Percentiles rank a stretch among this genome's conserved stretches.
Evolutionary conservation across 2,329 filamentous ascomycete species (phyloP).

Genomic region (Botrytis cinerea): DNA sequence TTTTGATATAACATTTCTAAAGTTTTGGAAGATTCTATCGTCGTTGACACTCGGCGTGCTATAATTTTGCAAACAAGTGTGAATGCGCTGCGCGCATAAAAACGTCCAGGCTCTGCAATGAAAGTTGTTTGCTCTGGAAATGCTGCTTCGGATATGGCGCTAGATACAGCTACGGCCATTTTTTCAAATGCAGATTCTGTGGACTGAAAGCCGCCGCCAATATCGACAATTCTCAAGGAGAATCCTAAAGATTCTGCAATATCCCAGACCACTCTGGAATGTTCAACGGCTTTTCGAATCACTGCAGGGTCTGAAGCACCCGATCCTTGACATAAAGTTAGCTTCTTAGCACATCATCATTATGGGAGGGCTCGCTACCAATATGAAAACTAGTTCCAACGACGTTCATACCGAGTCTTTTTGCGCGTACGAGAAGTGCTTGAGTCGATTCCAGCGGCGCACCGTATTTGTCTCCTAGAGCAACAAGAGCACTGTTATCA

Average conservation of each 20-base stretch:
- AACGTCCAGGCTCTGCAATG: background rate
- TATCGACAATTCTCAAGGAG: background rate
- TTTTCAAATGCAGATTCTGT: background rate
- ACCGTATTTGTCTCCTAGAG: background rate
- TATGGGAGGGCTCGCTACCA: background rate
- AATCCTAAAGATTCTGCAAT: slow-evolving; percentile 1
- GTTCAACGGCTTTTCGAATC: background rate
- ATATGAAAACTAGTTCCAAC: slow-evolving; percentile 12
- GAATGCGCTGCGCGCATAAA: background rate
- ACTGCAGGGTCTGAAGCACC: background rate
- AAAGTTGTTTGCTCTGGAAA: background rate
- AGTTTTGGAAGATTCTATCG: background rate
- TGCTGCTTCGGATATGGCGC: background rate
- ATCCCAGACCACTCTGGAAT: slow-evolving; percentile 6
- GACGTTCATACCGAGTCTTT: background rate
- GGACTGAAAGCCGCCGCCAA: slow-evolving; percentile 9
- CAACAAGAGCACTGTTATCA: background rate
- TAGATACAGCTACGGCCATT: background rate
- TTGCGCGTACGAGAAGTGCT: background rate
- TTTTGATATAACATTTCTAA: slow-evolving; percentile 12
- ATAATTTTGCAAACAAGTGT: slow-evolving; percentile 6
- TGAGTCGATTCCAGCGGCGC: background rate
- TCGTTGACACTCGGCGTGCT: slow-evolving; percentile 3
- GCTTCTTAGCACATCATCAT: too few relatives aligned
- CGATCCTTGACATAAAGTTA: background rate